phyloP scores from a whole-genome alignment of 129 eudicot genomes.

The Gnaphalium uliginosum region DNA sequence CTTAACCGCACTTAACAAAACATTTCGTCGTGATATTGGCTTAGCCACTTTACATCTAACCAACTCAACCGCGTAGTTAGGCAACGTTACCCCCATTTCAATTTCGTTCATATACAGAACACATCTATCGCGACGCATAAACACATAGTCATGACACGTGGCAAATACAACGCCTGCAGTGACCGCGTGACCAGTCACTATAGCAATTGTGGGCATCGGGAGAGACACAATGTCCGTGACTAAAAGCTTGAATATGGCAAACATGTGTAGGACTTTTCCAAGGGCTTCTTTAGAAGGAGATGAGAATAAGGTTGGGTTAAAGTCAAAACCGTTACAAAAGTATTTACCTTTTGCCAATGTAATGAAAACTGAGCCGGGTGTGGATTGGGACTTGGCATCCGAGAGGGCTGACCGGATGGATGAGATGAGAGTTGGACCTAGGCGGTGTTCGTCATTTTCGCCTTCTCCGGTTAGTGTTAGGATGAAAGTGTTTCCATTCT shows the following conservation, averaged over 20 bases:
- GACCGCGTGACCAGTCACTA: conserved; percentile 68
- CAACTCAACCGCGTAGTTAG: background rate
- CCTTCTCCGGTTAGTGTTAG: conserved; percentile 10
- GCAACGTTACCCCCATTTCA: conserved; percentile 28
- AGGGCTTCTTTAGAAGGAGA: background rate
- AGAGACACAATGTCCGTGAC: conserved; percentile 48
- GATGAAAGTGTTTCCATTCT: conserved; percentile 3
- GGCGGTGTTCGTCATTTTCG: background rate
- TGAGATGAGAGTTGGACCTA: background rate
- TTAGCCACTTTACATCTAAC: background rate
- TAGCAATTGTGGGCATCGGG: conserved; percentile 74
- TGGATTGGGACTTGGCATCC: background rate
- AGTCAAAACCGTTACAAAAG: background rate
- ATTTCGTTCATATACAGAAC: conserved; percentile 67
- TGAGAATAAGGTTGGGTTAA: background rate
- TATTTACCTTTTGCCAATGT: background rate
- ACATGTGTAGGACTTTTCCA: conserved; percentile 28
- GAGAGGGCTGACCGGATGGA: conserved; percentile 10
- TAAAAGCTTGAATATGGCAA: conserved; percentile 30
- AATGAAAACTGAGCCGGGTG: background rate
- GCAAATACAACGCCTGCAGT: conserved; percentile 44
- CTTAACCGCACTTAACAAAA: background rate
- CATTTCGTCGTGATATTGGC: background rate
- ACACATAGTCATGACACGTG: conserved; percentile 56
- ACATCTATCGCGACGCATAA: conserved; percentile 40